These are phyloP conservation scores for Solanum pinnatisectum DNA, from an alignment of 257 asterid species.

Conservation along the genomic window DNA sequence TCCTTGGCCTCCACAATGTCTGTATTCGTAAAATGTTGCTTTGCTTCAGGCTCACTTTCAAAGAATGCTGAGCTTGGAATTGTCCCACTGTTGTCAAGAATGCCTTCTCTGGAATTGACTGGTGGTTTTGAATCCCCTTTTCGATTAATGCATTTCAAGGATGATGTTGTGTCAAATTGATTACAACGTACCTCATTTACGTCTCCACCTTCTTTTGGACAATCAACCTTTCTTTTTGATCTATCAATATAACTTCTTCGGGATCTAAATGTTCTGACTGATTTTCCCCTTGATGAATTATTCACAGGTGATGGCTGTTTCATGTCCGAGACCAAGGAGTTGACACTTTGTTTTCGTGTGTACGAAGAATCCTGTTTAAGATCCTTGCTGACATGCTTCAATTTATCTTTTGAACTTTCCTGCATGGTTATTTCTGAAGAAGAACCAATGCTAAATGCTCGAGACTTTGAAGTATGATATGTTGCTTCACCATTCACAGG, in stretches of 20 bases:
- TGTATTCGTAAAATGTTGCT: constrained; percentile 11
- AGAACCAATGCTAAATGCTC: constrained; percentile 22
- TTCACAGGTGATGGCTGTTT: constrained; percentile 29
- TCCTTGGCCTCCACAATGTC: constrained; percentile 11
- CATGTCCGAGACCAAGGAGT: constrained; percentile 18
- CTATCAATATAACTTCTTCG: constrained; percentile 13
- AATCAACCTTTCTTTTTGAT: constrained; percentile 13
- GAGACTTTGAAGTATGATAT: neutral
- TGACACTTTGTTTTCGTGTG: constrained; percentile 20
- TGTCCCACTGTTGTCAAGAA: constrained; percentile 12
- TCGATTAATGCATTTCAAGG: constrained; percentile 3
- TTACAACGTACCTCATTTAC: constrained; percentile 6
- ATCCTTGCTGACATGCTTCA: constrained; percentile 6
- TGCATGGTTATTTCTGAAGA: constrained; percentile 23
- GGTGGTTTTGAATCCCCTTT: constrained; percentile 17
- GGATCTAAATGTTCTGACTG: constrained; percentile 66
- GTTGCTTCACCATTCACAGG: constrained; percentile 15
- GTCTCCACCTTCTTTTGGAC: constrained; percentile 12
- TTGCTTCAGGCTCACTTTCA: constrained; percentile 21
- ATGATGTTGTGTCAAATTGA: constrained; percentile 13
- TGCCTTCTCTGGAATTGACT: constrained; percentile 7
- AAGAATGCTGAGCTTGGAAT: constrained; percentile 31
- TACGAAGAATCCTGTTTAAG: constrained; percentile 18
- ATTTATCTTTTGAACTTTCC: constrained; percentile 4
- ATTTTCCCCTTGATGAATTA: constrained; percentile 44